Percentiles rank a stretch among this genome's conserved stretches.
Evolutionary conservation across 1,284 basidiomycete species (phyloP).

Genomic region (Lignosus rhinocerotis): DNA sequence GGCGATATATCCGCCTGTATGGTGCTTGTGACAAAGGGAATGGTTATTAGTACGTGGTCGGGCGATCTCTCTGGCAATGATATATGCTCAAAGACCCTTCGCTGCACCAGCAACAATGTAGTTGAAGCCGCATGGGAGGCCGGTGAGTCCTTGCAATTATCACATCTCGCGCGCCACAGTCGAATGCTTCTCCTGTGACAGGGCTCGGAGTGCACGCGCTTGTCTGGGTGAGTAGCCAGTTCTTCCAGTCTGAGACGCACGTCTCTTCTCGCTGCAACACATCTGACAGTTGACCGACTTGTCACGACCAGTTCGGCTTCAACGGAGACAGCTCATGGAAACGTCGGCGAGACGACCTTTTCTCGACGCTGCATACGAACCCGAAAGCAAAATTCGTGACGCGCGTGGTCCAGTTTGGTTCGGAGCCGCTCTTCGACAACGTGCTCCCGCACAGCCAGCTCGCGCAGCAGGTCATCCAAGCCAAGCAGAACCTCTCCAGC

Average conservation of each 20-base stretch:
- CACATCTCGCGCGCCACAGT: neutral
- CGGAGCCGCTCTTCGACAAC: constrained; percentile 69
- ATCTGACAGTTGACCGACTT: neutral
- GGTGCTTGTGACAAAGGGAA: constrained; percentile 56
- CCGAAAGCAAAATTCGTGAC: constrained; percentile 69
- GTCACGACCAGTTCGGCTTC: constrained; percentile 56
- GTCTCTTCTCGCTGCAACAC: neutral
- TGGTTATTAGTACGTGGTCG: constrained; percentile 58
- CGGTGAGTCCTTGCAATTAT: constrained; percentile 2
- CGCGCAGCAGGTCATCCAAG: constrained; percentile 52
- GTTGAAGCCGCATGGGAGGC: constrained; percentile 73
- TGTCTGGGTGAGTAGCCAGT: constrained; percentile 54
- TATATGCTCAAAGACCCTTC: neutral
- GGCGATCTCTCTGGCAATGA: neutral
- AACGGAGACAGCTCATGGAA: constrained; percentile 56
- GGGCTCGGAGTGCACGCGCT: constrained; percentile 72
- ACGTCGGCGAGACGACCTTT: constrained; percentile 52
- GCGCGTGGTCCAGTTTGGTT: constrained; percentile 68
- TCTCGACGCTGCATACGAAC: constrained; percentile 57
- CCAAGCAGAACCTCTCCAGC: constrained; percentile 50
- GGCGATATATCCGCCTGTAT: constrained; percentile 74
- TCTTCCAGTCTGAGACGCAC: neutral
- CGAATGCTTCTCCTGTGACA: neutral
- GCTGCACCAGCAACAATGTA: constrained; percentile 50
- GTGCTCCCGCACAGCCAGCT: constrained; percentile 54